Conservation (phyloP, 176 grass and related monocot genomes). For the Leersia perrieri region DNA sequence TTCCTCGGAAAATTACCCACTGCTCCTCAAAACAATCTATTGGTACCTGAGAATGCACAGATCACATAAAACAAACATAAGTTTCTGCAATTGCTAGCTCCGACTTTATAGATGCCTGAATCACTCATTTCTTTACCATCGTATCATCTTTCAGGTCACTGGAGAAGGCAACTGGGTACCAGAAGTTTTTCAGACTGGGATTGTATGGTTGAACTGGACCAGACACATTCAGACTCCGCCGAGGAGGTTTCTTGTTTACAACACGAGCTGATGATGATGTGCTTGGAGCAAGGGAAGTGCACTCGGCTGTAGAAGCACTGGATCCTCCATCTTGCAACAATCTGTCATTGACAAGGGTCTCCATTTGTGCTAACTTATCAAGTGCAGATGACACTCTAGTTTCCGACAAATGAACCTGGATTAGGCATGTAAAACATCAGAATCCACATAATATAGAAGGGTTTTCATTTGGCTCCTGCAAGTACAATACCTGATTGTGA, state of each 20-base stretch:
- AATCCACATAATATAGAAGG: neutral
- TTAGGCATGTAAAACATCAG: neutral
- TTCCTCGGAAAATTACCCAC: slow-evolving; percentile 95
- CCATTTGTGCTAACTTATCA: slow-evolving; percentile 83
- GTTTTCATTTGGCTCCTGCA: neutral
- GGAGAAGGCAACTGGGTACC: slow-evolving; percentile 96
- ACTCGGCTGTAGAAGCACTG: slow-evolving; percentile 35
- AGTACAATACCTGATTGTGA: slow-evolving; percentile 66
- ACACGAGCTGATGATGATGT: slow-evolving; percentile 42
- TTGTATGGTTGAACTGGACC: slow-evolving; percentile 80
- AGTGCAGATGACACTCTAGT: slow-evolving; percentile 62
- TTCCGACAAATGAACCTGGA: slow-evolving; percentile 83
- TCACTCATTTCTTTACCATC: slow-evolving; percentile 51
- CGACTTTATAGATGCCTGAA: neutral
- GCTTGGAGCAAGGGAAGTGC: slow-evolving; percentile 47
- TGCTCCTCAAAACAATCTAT: slow-evolving; percentile 96
- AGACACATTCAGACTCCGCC: slow-evolving; percentile 61
- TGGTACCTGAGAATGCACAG: slow-evolving; percentile 57
- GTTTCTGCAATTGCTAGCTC: neutral
- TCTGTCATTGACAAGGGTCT: slow-evolving; percentile 71
- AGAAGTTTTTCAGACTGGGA: slow-evolving; percentile 82
- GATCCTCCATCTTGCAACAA: slow-evolving; percentile 47
- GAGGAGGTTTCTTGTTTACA: slow-evolving; percentile 37
- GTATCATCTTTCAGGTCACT: slow-evolving; percentile 89
- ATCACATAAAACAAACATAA: neutral